Conservation (phyloP, 305 asterid species). For the Rubia peregrina region DNA sequence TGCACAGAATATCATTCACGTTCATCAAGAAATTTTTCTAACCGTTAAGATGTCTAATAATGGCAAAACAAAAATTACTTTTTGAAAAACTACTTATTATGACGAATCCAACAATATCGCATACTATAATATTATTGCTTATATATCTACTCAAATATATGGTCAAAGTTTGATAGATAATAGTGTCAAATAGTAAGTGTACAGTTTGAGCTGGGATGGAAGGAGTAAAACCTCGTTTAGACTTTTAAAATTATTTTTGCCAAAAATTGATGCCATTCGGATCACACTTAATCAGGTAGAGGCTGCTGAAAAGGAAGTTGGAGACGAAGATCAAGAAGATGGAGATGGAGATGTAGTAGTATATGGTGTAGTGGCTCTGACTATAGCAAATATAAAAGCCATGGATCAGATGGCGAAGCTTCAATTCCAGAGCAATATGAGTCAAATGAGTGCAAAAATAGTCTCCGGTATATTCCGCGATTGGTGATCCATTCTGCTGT, state of each 20-base stretch:
- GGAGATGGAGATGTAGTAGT: background rate
- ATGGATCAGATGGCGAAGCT: constrained; percentile 1
- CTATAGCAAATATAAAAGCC: background rate
- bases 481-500: background rate
- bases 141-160: too few species aligned
- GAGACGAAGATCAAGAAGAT: background rate
- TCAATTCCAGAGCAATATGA: background rate
- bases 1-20: too few species aligned
- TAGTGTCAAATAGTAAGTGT: too few species aligned
- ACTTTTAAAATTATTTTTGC: background rate
- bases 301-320: background rate
- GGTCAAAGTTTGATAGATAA: too few species aligned
- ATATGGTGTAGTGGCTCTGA: background rate
- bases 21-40: too few species aligned
- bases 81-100: too few species aligned
- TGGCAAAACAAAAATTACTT: too few species aligned
- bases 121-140: too few species aligned
- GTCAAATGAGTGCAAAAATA: background rate
- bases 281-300: background rate
- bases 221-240: too few species aligned
- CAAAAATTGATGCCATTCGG: background rate
- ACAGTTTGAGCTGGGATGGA: too few species aligned
- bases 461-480: background rate
- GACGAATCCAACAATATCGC: too few species aligned
- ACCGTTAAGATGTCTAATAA: too few species aligned